Conservation (phyloP, 495 filamentous ascomycete species). For the Cercophora scortea region DNA sequence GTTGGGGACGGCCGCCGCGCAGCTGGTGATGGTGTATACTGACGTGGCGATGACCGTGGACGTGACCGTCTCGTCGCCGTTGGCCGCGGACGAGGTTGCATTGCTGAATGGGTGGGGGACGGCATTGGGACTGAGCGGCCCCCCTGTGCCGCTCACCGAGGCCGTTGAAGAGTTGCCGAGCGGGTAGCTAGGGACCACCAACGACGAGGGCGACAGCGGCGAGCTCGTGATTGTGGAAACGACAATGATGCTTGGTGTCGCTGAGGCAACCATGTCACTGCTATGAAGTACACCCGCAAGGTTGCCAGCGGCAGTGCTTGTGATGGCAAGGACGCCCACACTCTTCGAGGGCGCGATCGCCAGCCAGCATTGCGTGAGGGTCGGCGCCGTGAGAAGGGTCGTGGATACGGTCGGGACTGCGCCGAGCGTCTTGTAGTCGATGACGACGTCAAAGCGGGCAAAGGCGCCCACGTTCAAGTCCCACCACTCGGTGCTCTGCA, state of each 20-base stretch:
- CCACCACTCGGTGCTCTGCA: conserved; percentile 24
- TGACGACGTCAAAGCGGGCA: conserved; percentile 24
- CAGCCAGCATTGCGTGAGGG: conserved; percentile 25
- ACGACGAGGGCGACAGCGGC: not conserved
- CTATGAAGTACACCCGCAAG: not conserved
- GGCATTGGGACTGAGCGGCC: too few species aligned
- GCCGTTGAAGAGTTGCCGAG: not conserved
- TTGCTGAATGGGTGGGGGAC: not conserved
- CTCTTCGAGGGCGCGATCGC: not conserved
- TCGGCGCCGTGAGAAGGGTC: conserved; percentile 27
- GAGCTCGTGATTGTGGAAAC: not conserved
- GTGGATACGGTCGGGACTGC: conserved; percentile 29
- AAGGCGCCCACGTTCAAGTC: conserved; percentile 31
- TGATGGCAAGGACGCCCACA: not conserved
- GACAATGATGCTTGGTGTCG: not conserved
- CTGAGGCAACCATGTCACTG: not conserved
- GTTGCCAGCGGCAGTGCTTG: not conserved
- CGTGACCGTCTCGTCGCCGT: conserved; percentile 12
- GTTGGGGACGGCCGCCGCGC: conserved; percentile 44
- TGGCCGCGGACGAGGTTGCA: not conserved
- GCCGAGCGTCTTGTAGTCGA: conserved; percentile 27
- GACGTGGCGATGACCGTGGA: conserved; percentile 51
- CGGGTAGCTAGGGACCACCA: not conserved
- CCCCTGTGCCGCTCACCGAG: too few species aligned
- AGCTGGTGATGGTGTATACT: conserved; percentile 47